These are phyloP conservation scores for Astrothelium macrocarpum DNA, from an alignment of 495 filamentous ascomycete species.

Conservation along the genomic window DNA sequence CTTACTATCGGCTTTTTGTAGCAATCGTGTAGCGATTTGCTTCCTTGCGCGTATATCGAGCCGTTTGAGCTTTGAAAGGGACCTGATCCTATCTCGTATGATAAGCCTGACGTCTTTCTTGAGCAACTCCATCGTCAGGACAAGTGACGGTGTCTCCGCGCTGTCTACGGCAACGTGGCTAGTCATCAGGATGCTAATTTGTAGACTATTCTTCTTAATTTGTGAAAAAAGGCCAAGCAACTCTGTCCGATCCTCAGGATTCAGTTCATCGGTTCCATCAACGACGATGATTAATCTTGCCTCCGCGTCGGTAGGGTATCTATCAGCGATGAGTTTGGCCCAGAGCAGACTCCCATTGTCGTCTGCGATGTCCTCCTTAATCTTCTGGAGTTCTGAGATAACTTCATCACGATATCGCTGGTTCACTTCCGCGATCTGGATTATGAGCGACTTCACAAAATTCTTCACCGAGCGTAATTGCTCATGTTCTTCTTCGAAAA, in stretches of 20 bases:
- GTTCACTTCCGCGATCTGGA: neutral
- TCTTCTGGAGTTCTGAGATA: neutral
- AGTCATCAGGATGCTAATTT: neutral
- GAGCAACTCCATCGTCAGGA: neutral
- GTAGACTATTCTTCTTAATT: neutral
- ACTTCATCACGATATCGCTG: neutral
- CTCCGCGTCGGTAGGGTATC: neutral
- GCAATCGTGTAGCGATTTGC: neutral
- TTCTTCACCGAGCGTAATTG: neutral
- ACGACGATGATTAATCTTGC: neutral
- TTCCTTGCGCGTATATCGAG: neutral
- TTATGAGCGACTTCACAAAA: slow-evolving; percentile 1
- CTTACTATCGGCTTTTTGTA: slow-evolving; percentile 1
- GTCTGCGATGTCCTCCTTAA: neutral
- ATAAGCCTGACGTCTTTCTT: slow-evolving; percentile 2
- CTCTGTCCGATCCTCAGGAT: neutral
- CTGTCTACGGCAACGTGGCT: neutral
- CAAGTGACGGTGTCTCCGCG: neutral
- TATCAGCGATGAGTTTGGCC: neutral
- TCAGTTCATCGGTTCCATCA: neutral
- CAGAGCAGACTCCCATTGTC: neutral
- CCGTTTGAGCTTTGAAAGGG: neutral
- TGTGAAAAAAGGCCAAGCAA: neutral
- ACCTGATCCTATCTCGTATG: neutral
- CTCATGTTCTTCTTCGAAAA: slow-evolving; percentile 1